Evolutionary conservation across 208 protist genomes (phyloP).

Genomic region (Trypanosoma platydactyli): DNA sequence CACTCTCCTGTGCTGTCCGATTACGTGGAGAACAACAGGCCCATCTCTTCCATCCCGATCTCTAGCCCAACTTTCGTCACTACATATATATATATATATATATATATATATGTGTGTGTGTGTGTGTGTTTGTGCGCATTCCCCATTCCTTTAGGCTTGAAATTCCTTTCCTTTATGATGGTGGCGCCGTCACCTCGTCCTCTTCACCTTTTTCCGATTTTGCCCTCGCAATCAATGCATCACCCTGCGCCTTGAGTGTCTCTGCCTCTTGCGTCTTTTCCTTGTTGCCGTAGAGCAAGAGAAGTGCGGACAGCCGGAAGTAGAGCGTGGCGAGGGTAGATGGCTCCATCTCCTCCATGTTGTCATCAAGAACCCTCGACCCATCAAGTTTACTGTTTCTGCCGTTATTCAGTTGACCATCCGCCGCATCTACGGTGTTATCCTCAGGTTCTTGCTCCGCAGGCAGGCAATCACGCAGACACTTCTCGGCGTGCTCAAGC

Average conservation of each 20-base stretch:
- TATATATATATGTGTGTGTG: too few species aligned
- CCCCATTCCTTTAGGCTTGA: too few species aligned
- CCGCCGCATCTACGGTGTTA: constrained; percentile 27
- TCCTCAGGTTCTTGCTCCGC: constrained; percentile 40
- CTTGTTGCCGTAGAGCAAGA: constrained; percentile 71
- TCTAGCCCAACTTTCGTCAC: too few species aligned
- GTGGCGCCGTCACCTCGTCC: background rate
- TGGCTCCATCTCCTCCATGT: constrained; percentile 29
- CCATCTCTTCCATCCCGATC: too few species aligned
- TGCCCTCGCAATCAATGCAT: constrained; percentile 29
- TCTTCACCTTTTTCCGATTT: constrained; percentile 16
- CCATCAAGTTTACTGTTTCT: constrained; percentile 1
- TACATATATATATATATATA: too few species aligned
- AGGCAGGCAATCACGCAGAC: constrained; percentile 68
- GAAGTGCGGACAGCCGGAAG: constrained; percentile 67
- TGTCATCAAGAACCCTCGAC: constrained; percentile 10
- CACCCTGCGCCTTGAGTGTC: constrained; percentile 36
- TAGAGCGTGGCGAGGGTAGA: constrained; percentile 48
- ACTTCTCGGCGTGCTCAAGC: constrained; percentile 82
- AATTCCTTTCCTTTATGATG: constrained; percentile 14
- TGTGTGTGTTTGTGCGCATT: too few species aligned
- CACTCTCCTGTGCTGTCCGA: background rate
- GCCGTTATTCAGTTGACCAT: background rate
- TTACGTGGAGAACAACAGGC: too few species aligned
- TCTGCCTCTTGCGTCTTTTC: constrained; percentile 60